These are phyloP conservation scores for Escovopsis sp. DNA, from an alignment of 2,329 filamentous ascomycete species.

Conservation along the genomic window DNA sequence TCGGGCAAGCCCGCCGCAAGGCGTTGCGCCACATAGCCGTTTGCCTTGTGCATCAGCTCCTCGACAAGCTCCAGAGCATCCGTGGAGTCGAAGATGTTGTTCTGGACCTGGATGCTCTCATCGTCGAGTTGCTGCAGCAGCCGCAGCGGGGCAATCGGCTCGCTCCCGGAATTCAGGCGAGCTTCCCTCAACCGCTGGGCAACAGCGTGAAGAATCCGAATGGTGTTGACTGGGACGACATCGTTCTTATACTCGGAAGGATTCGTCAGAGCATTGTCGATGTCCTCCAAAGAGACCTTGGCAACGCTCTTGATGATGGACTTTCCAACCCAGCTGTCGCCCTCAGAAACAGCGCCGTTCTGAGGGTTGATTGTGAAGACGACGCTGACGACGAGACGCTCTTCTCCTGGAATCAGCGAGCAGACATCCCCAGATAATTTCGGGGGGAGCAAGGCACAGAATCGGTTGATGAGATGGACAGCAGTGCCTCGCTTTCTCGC, in stretches of 20 bases:
- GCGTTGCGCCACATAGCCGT: constrained; percentile 76
- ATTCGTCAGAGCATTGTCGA: constrained; percentile 65
- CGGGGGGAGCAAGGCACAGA: constrained; percentile 74
- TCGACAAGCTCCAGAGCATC: constrained; percentile 85
- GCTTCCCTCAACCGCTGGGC: constrained; percentile 82
- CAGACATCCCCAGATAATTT: constrained; percentile 78
- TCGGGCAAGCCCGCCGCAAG: constrained; percentile 67
- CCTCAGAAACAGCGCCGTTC: constrained; percentile 64
- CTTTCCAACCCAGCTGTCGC: constrained; percentile 88
- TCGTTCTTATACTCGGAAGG: constrained; percentile 45
- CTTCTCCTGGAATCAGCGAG: constrained; percentile 73
- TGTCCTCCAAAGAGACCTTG: constrained; percentile 70
- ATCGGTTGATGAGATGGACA: constrained; percentile 82
- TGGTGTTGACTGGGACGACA: constrained; percentile 54
- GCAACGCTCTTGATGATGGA: constrained; percentile 83
- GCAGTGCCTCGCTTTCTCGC: constrained; percentile 96
- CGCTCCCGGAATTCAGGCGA: constrained; percentile 65
- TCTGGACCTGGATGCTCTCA: constrained; percentile 91
- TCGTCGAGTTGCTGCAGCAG: constrained; percentile 90
- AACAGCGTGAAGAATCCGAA: constrained; percentile 67
- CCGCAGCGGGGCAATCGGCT: constrained; percentile 70
- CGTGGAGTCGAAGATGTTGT: constrained; percentile 89
- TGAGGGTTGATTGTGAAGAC: constrained; percentile 80
- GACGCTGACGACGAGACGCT: constrained; percentile 80
- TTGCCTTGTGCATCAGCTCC: constrained; percentile 87